phyloP scores from a whole-genome alignment of 768 basidiomycete species.

The Pulveroboletus frians region DNA sequence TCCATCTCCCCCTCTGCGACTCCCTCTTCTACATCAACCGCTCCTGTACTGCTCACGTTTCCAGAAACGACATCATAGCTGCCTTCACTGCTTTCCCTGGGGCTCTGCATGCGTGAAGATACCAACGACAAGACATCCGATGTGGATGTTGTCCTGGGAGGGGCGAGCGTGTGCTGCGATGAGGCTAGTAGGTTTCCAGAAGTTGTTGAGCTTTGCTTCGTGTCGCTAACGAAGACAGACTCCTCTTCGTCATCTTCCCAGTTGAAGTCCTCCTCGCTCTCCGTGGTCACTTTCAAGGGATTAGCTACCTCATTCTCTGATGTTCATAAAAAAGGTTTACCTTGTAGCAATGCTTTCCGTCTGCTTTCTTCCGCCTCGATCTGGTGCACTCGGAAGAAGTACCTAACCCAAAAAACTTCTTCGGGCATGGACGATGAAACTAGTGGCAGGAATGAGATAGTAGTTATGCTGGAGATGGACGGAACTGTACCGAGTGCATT shows the following conservation, averaged over 20 bases:
- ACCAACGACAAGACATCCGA: slow-evolving; percentile 24
- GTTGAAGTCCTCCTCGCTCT: slow-evolving; percentile 82
- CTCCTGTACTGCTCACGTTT: slow-evolving; percentile 41
- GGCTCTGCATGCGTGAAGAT: slow-evolving; percentile 36
- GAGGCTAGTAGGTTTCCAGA: slow-evolving; percentile 13
- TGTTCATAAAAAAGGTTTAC: slow-evolving; percentile 33
- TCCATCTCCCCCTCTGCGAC: slow-evolving; percentile 14
- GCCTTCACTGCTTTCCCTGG: slow-evolving; percentile 57
- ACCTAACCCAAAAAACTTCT: slow-evolving; percentile 78
- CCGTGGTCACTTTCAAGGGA: slow-evolving; percentile 42
- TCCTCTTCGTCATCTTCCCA: slow-evolving; percentile 96
- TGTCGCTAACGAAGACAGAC: slow-evolving; percentile 15
- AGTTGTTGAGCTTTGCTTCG: neutral
- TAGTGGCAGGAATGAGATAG: slow-evolving; percentile 28
- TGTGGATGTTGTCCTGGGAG: slow-evolving; percentile 14
- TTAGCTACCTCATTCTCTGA: neutral
- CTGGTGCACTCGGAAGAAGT: slow-evolving; percentile 85
- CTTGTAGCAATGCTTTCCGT: slow-evolving; percentile 70
- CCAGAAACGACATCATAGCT: slow-evolving; percentile 65
- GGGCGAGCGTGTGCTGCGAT: slow-evolving; percentile 24
- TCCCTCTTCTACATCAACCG: slow-evolving; percentile 28
- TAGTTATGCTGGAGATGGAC: slow-evolving; percentile 4
- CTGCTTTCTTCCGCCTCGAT: slow-evolving; percentile 74
- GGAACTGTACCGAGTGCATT: slow-evolving; percentile 53
- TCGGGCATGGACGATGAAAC: slow-evolving; percentile 63